Conservation (phyloP, 140 eudicot genomes). For the Ambrosia hybrid region DNA sequence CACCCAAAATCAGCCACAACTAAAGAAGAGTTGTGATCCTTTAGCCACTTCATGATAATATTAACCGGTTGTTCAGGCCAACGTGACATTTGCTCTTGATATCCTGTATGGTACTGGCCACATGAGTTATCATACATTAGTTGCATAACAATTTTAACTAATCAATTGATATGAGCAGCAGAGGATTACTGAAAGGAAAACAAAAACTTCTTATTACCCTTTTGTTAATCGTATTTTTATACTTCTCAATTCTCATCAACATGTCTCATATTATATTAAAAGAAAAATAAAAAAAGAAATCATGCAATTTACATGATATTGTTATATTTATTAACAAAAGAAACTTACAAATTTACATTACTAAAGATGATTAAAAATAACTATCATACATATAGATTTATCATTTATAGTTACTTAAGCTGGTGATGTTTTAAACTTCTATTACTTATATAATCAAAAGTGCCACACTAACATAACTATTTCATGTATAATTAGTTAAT, state of each 20-base stretch:
- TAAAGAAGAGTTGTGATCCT: conserved; percentile 69
- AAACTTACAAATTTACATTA: no score
- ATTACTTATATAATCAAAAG: background rate
- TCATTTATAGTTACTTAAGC: background rate
- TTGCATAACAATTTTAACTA: background rate
- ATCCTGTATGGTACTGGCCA: conserved; percentile 95
- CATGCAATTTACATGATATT: background rate
- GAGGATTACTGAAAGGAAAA: background rate
- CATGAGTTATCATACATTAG: conserved; percentile 32
- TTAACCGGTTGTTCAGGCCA: conserved; percentile 97
- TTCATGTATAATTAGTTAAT: background rate
- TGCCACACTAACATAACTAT: background rate
- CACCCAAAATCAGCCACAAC: conserved; percentile 96
- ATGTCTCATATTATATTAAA: no score
- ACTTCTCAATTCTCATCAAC: no score
- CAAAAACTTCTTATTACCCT: background rate
- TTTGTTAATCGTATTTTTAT: no score
- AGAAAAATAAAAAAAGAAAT: no score
- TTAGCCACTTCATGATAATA: conserved; percentile 80
- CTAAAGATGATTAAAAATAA: background rate
- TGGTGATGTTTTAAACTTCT: background rate
- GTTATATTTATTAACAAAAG: background rate
- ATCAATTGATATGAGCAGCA: background rate
- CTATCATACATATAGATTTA: background rate
- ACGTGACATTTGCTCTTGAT: conserved; percentile 96